A percentile compares a stretch with the other conserved stretches of the same genome.
Evolutionary conservation across 2,329 filamentous ascomycete species (phyloP).

Genomic region (Dothideomycetes sp.): DNA sequence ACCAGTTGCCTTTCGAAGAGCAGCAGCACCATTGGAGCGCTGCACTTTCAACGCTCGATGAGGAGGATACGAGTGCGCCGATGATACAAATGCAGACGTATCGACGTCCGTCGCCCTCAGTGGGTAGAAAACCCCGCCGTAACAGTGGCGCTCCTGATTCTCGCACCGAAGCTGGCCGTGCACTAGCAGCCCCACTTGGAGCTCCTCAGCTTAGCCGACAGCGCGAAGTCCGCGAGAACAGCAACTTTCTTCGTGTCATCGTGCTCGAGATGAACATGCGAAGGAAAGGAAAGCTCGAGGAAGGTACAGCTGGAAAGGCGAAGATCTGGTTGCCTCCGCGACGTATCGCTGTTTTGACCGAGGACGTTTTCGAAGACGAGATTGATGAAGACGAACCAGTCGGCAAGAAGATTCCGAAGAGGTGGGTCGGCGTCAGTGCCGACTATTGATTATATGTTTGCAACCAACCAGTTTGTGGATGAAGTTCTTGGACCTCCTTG

Average conservation of each 20-base stretch:
- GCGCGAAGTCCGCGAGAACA: constrained; percentile 53
- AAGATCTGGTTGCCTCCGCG: constrained; percentile 51
- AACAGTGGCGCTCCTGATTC: constrained; percentile 24
- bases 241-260: constrained; percentile 52
- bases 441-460: not conserved
- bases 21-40: constrained; percentile 25
- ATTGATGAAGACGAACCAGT: not conserved
- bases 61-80: constrained; percentile 29
- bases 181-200: constrained; percentile 22
- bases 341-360: constrained; percentile 15
- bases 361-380: not conserved
- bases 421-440: constrained; percentile 3
- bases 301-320: constrained; percentile 42
- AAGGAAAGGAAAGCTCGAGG: constrained; percentile 49
- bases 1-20: constrained; percentile 25
- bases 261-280: constrained; percentile 61
- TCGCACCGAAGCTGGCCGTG: constrained; percentile 31
- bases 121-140: constrained; percentile 1
- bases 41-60: constrained; percentile 21
- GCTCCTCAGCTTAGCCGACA: constrained; percentile 32
- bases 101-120: constrained; percentile 5
- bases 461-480: not conserved
- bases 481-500: no score
- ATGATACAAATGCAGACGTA: constrained; percentile 57
- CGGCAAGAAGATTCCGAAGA: constrained; percentile 4